A percentile compares a stretch with the other conserved stretches of the same genome.
phyloP scores from a whole-genome alignment of 2,329 filamentous ascomycete species.

The Verticillium isaacii region DNA sequence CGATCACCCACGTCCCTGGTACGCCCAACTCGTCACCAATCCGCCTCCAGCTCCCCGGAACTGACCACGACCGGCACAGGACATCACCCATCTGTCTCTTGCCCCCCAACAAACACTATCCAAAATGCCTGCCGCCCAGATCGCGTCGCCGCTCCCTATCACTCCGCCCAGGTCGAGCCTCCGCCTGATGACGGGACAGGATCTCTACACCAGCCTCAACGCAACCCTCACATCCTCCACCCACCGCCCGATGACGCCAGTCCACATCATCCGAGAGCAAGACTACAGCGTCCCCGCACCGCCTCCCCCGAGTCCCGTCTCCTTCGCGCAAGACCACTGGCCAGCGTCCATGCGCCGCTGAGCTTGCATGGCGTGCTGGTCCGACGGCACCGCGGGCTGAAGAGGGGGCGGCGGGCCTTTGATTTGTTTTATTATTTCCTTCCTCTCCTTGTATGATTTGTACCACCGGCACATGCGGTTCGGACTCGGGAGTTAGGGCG shows the following conservation, averaged over 20 bases:
- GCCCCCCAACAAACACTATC: not conserved
- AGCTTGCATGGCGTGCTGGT: constrained; percentile 2
- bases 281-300: constrained; percentile 63
- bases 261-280: constrained; percentile 48
- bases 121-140: constrained; percentile 37
- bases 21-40: not conserved
- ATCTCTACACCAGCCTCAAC: constrained; percentile 49
- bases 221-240: constrained; percentile 43
- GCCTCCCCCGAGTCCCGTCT: constrained; percentile 59
- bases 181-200: constrained; percentile 40
- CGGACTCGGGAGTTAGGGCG: not conserved
- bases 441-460: not conserved
- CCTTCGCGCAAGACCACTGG: constrained; percentile 55
- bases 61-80: not conserved
- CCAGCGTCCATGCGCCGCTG: constrained; percentile 29
- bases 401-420: not conserved
- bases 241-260: constrained; percentile 38
- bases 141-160: constrained; percentile 42
- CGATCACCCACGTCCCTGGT: not conserved
- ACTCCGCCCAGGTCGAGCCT: constrained; percentile 40
- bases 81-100: not conserved
- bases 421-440: not conserved
- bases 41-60: not conserved
- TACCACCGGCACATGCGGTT: not conserved
- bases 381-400: not conserved